Evolutionary conservation across 177 flowering plant species (phyloP), one percentile per base, ranked within the genome.

Genomic region (Vitis hybrid): DNA sequence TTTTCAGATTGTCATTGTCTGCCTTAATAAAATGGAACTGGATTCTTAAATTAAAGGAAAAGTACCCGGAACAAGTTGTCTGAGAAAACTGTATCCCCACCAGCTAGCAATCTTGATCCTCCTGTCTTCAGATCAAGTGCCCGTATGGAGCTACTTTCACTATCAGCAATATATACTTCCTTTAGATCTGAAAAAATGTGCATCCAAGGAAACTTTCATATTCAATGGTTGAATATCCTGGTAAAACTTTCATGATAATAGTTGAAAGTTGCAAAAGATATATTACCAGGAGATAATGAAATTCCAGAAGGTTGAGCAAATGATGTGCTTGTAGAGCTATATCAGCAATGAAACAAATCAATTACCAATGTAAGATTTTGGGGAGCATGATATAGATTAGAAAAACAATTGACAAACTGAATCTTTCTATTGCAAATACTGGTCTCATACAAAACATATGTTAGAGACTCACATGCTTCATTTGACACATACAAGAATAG

Each of bases 71-170:
- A 94, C 75, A 94, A 79, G 75, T 94, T 94, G 46, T 94, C 97
- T 9, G 99, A 64, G 71, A 94, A 86, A 71, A 87, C 61, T 55
- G 94, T 88, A 80, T 94, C 99, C 62, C 99, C 97, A 30, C 99
- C 97, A 80, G 86, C 97, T 57, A 94, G 82, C 76, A 87, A 82
- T 81, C 87, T 88, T 18, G 99, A 86, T 59, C 96, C 99, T 72
- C 99, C 97, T n/a, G 94, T 89, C 81, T 79, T 84, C 66, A 94
- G 84, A 80, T 91, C 82, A 67, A 94, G 75, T 56, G 86, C 94
- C 77, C 97, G 84, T 63, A 92, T 91, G 68, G 97, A 94, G 84
- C 99, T 94, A 84, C 99, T 94, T 80, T 94, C 99, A 78, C 97
- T 94, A 78, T 94, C 99, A 66, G 97, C 99, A 73, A 94, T 75